Evolutionary conservation across 495 filamentous ascomycete genomes (phyloP).

Genomic region (Penicillium tannophilum): DNA sequence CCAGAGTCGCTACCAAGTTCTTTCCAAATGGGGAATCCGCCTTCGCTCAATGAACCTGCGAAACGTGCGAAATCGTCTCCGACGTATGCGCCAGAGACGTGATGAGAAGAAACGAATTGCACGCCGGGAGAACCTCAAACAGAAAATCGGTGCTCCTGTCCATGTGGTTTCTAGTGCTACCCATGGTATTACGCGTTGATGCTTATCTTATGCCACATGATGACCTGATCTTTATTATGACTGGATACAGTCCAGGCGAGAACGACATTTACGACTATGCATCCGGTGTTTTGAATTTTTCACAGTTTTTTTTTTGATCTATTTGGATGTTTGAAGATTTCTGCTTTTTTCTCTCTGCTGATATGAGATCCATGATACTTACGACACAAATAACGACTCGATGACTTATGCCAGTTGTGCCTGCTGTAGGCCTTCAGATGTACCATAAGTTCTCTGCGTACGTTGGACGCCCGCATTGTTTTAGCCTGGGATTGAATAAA

Average conservation of each 20-base stretch:
- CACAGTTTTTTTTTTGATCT: neutral
- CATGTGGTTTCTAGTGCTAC: conserved; percentile 37
- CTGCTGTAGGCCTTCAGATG: conserved; percentile 17
- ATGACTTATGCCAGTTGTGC: conserved; percentile 22
- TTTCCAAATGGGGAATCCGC: conserved; percentile 51
- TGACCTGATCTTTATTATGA: conserved; percentile 6
- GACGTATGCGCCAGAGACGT: conserved; percentile 60
- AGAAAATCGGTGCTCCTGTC: conserved; percentile 59
- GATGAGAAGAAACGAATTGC: conserved; percentile 60
- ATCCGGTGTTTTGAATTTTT: conserved; percentile 6
- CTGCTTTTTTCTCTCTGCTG: conserved; percentile 11
- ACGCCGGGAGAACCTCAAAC: conserved; percentile 63
- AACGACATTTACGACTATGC: conserved; percentile 25
- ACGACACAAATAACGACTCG: conserved; percentile 25
- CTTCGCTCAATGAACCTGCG: conserved; percentile 56
- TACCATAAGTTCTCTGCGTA: conserved; percentile 24
- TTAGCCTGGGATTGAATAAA: conserved; percentile 15
- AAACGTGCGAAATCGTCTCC: conserved; percentile 54
- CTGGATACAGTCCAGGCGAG: conserved; percentile 27
- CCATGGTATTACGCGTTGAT: conserved; percentile 17
- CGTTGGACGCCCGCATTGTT: conserved; percentile 8
- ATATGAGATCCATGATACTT: conserved; percentile 30
- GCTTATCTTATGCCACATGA: conserved; percentile 13
- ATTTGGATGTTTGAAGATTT: neutral
- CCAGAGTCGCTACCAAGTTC: conserved; percentile 40